Base-by-base conservation (phyloP, 305 asterid species). In the Salvia sclarea region DNA sequence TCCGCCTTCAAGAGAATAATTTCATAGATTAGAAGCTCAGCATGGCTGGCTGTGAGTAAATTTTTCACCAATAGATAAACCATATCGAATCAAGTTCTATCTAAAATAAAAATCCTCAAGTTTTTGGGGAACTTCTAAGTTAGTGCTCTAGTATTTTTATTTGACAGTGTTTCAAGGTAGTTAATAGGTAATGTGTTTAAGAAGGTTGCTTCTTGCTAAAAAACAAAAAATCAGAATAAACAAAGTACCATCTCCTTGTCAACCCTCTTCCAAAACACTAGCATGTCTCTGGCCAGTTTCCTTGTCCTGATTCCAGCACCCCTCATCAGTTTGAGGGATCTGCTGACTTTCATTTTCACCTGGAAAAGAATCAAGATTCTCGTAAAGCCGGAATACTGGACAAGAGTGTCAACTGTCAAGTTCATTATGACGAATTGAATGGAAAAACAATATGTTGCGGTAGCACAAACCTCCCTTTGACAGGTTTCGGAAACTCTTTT, bases 181-280 rank as follows among this genome's bases (percentile, higher is more conserved):
- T 52, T 28, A 24, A 24, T 47, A 3, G n/a, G 53, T 21, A 47
- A 60, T 52, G 33, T 50, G 38, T 47, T 66, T 59, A 37, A 66
- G 64, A 12, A 52, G 66, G 40, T 2, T n/a, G 38, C 22, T 18
- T 38, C n/a, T 24, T 24, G 47, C 35, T 18, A 33, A 69, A 70
- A 68, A 56, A n/a, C n/a, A 18, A 38, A 38, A 35, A 49, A 53
- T 45, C 64, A 66, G 43, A 58, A 61, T 18, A 2, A 69, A 77
- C 54, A 73, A 33, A 43, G 40, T 91, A 95, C 99, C 99, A 95
- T 95, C 95, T 95, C 98, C 78, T 91, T 91, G 79, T 95, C 99
- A 52, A 91, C 97, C 86, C 96, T 89, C 87, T 95, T 91, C 99
- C 99, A 95, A 74, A 85, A 86, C 31, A 89, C 93, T 35, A 95